A percentile compares a stretch with the other conserved stretches of the same genome.
These are phyloP conservation scores for Wickerhamomyces strasburgensis DNA, from an alignment of 805 yeast species.

Conservation along the genomic window DNA sequence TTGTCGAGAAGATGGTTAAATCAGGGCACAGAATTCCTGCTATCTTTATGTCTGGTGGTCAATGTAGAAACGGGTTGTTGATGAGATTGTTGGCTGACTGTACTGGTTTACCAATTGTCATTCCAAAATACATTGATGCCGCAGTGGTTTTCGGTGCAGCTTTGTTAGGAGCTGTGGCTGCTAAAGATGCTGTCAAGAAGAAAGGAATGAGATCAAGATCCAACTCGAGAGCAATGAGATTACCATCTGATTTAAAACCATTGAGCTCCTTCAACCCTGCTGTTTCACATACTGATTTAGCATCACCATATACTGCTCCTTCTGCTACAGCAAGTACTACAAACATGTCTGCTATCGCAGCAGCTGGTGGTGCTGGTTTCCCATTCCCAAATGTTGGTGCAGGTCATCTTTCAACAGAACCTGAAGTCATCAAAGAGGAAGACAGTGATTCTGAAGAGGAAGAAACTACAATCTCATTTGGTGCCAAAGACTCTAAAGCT, in stretches of 20 bases:
- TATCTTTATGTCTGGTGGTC: slow-evolving; percentile 93
- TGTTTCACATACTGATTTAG: slow-evolving; percentile 23
- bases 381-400: slow-evolving; percentile 47
- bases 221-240: slow-evolving; percentile 20
- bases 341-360: slow-evolving; percentile 35
- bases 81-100: slow-evolving; percentile 91
- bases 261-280: slow-evolving; percentile 12
- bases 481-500: slow-evolving; percentile 49
- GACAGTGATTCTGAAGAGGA: slow-evolving; percentile 44
- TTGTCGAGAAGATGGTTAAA: slow-evolving; percentile 75
- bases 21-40: slow-evolving; percentile 74
- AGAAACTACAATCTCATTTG: slow-evolving; percentile 52
- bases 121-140: slow-evolving; percentile 93
- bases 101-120: slow-evolving; percentile 84
- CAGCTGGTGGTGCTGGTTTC: slow-evolving; percentile 30
- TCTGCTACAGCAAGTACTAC: slow-evolving; percentile 69
- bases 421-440: slow-evolving; percentile 32
- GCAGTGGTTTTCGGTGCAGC: slow-evolving; percentile 98
- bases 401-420: slow-evolving; percentile 22
- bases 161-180: slow-evolving; percentile 90
- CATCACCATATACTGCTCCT: slow-evolving; percentile 77
- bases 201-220: slow-evolving; percentile 15
- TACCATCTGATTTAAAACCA: slow-evolving; percentile 25
- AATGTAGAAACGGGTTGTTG: slow-evolving; percentile 84
- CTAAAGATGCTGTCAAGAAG: slow-evolving; percentile 48